Base-by-base conservation (phyloP, 768 basidiomycete species). In the Mycena galericulata region DNA sequence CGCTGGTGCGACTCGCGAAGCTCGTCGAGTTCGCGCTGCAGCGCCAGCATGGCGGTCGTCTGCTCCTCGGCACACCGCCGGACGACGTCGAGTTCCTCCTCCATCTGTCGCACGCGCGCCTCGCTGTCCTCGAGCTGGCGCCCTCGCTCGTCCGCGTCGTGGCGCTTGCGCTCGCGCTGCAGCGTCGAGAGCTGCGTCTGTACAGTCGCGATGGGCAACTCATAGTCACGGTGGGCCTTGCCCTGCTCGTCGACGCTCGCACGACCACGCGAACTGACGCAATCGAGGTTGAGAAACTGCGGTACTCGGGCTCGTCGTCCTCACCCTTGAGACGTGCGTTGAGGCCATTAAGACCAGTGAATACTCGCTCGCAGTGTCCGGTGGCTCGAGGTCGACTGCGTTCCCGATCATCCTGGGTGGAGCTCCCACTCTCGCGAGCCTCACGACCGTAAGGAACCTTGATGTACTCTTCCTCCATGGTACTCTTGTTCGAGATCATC, bases 391-490 rank as follows among this genome's bases (percentile, higher is more conserved):
- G 43, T 84, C 81, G 79, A 43, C 79, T 78, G 58, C 81, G 78
- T 30, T 84, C 83, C 20, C 86, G 86, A 41, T 90, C 90, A 73
- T 89, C 88, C n/a, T 86, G 76, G 3, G 83, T 84, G 27, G 87
- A 87, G 24, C 85, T 81, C 11, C 83, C 81, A 72, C 91, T 92
- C 58, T 91, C 92, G 27, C 89, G 83, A 50, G 77, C 79, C 68
- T 92, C 91, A 27, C 90, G 86, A 26, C 94, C 95, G 77, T 95
- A 98, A 0, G 96, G 96, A 9, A 97, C 95, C 77, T 96, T 91
- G 72, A 98, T 97, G 65, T 96, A 95, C 78, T 99, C 98, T 75
- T 98, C 95, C 54, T 97, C 92, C 75, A 99, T 96, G 0, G 96
- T 96, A 75, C 92, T 94, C 84, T 98, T 99, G 82, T 92, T 95